Percentiles rank a stretch among this genome's conserved stretches.
Evolutionary conservation across 2,329 filamentous ascomycete genomes (phyloP).

Genomic region (Claviceps maximensis): DNA sequence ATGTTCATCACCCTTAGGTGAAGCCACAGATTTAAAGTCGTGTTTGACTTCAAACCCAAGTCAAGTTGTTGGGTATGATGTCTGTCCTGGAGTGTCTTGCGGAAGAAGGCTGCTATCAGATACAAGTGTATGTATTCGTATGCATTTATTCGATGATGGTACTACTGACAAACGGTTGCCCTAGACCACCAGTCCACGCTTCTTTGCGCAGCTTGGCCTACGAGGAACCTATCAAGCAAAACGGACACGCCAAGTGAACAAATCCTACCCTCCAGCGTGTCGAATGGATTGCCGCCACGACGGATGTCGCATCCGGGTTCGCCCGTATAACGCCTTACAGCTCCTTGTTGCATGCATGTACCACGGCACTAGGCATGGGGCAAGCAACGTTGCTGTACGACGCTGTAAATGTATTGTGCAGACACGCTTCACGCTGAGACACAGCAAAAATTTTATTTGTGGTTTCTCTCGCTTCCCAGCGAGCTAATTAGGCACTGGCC

Average conservation of each 20-base stretch:
- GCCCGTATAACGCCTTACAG: not conserved
- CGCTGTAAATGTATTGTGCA: not conserved
- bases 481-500: not conserved
- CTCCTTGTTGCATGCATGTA: not conserved
- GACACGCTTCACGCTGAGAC: not conserved
- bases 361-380: not conserved
- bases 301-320: not conserved
- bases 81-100: not conserved
- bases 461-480: not conserved
- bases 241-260: not conserved
- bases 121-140: no score
- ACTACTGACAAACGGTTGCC: not conserved
- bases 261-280: no score
- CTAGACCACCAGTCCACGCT: not conserved
- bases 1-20: not conserved
- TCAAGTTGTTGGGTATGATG: not conserved
- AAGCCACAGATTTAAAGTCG: not conserved
- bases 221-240: not conserved
- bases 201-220: not conserved
- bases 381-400: not conserved
- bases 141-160: no score
- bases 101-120: not conserved
- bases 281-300: not conserved
- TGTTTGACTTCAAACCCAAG: not conserved
- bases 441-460: not conserved